These are phyloP conservation scores for Penicillium steckii DNA, from an alignment of 495 filamentous ascomycete genomes.

Conservation along the genomic window DNA sequence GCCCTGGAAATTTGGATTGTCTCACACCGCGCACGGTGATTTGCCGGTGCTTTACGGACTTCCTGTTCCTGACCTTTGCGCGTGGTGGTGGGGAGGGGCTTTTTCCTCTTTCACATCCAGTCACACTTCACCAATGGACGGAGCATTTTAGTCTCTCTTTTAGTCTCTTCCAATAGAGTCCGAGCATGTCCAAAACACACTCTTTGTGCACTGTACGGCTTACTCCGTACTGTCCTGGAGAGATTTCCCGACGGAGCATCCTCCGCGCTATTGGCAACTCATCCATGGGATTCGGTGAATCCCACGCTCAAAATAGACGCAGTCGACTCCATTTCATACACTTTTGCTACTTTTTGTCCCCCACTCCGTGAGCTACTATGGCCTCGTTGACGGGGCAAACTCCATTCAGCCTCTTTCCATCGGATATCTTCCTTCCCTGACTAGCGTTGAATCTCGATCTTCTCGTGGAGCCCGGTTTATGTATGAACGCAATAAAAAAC, in stretches of 20 bases:
- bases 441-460: neutral
- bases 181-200: neutral
- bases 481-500: neutral
- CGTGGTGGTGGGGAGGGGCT: neutral
- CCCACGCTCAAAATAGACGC: neutral
- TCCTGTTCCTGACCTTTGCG: conserved; percentile 20
- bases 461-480: neutral
- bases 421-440: neutral
- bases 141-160: neutral
- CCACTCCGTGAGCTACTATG: neutral
- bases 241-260: neutral
- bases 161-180: no score
- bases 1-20: conserved; percentile 12
- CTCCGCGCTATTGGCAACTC: neutral
- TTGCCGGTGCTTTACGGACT: conserved; percentile 12
- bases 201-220: neutral
- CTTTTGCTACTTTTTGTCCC: neutral
- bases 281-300: neutral
- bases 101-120: neutral
- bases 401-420: neutral
- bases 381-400: neutral
- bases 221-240: neutral
- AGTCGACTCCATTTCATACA: neutral
- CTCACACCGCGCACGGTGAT: conserved; percentile 17
- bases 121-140: neutral